phyloP scores from a whole-genome alignment of 805 yeast genomes.

The Blastobotrys peoriensis region DNA sequence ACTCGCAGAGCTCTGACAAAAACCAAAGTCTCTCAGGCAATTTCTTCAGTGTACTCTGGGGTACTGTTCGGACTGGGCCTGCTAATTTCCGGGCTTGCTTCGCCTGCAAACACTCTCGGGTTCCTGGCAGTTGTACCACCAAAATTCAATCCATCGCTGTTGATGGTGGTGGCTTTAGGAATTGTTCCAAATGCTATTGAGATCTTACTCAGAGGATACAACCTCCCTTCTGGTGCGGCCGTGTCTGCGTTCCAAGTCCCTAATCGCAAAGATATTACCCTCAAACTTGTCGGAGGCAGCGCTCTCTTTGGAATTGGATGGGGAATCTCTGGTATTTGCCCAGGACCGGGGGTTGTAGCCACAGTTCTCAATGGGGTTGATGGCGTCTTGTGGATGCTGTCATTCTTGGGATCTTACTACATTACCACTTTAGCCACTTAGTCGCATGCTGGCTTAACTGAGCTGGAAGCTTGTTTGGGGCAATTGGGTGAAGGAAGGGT shows the following conservation, averaged over 20 bases:
- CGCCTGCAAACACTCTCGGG: slow-evolving; percentile 40
- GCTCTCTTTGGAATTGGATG: slow-evolving; percentile 47
- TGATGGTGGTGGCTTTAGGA: slow-evolving; percentile 38
- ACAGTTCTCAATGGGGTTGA: slow-evolving; percentile 22
- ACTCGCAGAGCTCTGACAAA: slow-evolving; percentile 4
- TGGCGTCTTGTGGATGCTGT: slow-evolving; percentile 30
- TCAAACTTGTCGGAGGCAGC: slow-evolving; percentile 37
- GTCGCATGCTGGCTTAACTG: no score
- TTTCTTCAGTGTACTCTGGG: slow-evolving; percentile 27
- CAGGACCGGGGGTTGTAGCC: slow-evolving; percentile 44
- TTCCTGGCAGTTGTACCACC: slow-evolving; percentile 34
- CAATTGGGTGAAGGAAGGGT: no score
- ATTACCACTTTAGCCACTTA: slow-evolving; percentile 11
- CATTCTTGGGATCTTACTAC: slow-evolving; percentile 26
- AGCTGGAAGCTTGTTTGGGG: no score
- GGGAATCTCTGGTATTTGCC: slow-evolving; percentile 49
- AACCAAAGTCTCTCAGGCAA: slow-evolving; percentile 11
- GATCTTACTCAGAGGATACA: slow-evolving; percentile 19
- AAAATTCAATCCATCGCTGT: slow-evolving; percentile 44
- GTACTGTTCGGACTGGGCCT: slow-evolving; percentile 43
- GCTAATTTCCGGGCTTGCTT: slow-evolving; percentile 42
- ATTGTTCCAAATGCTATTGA: slow-evolving; percentile 40
- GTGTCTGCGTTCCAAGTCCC: slow-evolving; percentile 20
- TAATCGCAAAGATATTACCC: slow-evolving; percentile 22
- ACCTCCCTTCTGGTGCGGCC: slow-evolving; percentile 12